These are phyloP conservation scores for Podaxis sp. DNA, from an alignment of 768 basidiomycete genomes.

Conservation along the genomic window DNA sequence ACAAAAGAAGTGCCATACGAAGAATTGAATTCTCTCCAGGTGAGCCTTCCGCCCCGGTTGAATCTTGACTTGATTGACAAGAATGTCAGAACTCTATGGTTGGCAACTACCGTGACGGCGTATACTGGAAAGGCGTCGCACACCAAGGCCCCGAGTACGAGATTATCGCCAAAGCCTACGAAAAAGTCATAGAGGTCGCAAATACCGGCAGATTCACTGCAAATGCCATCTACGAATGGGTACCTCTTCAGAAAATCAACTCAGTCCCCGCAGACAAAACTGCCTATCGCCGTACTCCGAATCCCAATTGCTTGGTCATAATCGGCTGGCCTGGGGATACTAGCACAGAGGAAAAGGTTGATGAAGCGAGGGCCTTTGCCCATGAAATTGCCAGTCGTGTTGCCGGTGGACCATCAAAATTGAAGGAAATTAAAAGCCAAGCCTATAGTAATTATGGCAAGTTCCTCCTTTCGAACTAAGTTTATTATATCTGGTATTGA, in stretches of 20 bases:
- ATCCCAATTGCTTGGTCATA: constrained; percentile 30
- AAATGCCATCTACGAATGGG: constrained; percentile 38
- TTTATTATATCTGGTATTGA: neutral
- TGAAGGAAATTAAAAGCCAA: constrained; percentile 26
- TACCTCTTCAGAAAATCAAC: constrained; percentile 37
- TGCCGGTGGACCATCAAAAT: constrained; percentile 24
- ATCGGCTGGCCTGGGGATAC: constrained; percentile 30
- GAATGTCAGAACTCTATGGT: constrained; percentile 32
- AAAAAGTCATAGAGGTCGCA: constrained; percentile 25
- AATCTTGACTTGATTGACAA: neutral
- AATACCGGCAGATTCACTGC: constrained; percentile 24
- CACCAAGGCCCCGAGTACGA: constrained; percentile 25
- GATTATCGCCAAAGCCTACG: constrained; percentile 27
- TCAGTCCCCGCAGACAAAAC: constrained; percentile 31
- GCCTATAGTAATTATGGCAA: constrained; percentile 51
- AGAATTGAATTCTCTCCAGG: constrained; percentile 38
- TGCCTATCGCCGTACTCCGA: constrained; percentile 37
- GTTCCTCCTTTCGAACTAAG: constrained; percentile 3
- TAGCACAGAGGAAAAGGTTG: constrained; percentile 25
- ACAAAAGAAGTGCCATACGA: constrained; percentile 48
- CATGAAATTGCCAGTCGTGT: constrained; percentile 31
- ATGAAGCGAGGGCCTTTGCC: constrained; percentile 27
- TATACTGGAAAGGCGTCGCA: constrained; percentile 44
- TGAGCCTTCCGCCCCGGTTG: constrained; percentile 15
- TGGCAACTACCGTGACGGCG: constrained; percentile 30